Conservation (phyloP, 2,329 filamentous ascomycete species). For the Bipolaris sorokiniana region DNA sequence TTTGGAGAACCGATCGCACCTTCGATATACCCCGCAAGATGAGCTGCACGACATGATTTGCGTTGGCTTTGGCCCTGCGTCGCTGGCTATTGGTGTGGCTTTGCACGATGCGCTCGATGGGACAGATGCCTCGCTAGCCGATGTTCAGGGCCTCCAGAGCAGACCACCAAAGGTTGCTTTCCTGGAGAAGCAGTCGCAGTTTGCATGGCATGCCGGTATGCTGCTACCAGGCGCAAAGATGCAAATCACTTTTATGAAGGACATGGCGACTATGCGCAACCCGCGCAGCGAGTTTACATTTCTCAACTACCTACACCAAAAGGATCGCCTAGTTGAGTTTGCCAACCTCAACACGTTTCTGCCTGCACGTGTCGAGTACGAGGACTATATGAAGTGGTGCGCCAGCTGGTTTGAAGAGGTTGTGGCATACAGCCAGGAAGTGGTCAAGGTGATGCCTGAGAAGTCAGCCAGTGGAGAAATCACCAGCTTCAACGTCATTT, state of each 20-base stretch:
- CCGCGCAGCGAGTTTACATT: slow-evolving; percentile 93
- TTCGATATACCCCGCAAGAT: slow-evolving; percentile 62
- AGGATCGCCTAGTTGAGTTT: slow-evolving; percentile 84
- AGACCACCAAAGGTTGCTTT: slow-evolving; percentile 76
- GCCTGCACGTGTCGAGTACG: slow-evolving; percentile 85
- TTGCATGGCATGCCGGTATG: slow-evolving; percentile 96
- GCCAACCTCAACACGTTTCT: slow-evolving; percentile 90
- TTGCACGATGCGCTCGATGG: slow-evolving; percentile 73
- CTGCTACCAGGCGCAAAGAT: slow-evolving; percentile 90
- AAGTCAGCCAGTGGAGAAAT: slow-evolving; percentile 59
- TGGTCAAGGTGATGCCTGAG: slow-evolving; percentile 71
- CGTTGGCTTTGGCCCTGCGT: slow-evolving; percentile 91
- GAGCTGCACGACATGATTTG: slow-evolving; percentile 85
- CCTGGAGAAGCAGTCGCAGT: slow-evolving; percentile 80
- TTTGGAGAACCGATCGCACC: slow-evolving; percentile 51
- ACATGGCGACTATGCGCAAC: slow-evolving; percentile 86
- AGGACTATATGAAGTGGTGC: slow-evolving; percentile 95
- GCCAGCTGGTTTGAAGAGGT: slow-evolving; percentile 75
- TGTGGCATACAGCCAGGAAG: slow-evolving; percentile 79
- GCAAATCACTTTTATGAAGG: slow-evolving; percentile 98
- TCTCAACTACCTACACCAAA: slow-evolving; percentile 86
- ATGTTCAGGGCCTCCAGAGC: slow-evolving; percentile 44
- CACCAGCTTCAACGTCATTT: slow-evolving; percentile 71
- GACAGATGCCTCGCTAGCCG: slow-evolving; percentile 42
- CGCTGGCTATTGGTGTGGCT: slow-evolving; percentile 85